phyloP scores from a whole-genome alignment of 148 eudicot species.

The Chenopodium quinoa region DNA sequence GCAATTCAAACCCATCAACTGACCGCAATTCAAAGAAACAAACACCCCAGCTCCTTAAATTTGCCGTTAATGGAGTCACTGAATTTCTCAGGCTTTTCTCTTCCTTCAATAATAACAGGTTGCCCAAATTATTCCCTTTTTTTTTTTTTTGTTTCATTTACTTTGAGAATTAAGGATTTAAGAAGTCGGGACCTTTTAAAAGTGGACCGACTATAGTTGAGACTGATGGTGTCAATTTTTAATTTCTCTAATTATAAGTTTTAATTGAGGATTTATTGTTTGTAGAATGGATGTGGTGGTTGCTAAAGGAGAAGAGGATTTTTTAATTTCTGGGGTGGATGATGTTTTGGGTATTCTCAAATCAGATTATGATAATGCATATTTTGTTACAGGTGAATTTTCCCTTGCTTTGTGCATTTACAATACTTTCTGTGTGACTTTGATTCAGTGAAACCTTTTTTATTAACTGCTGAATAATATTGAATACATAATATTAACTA shows the following conservation, averaged over 20 bases:
- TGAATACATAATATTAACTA: background rate
- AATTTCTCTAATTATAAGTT: slow-evolving; percentile 7
- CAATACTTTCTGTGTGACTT: background rate
- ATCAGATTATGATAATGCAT: slow-evolving; percentile 72
- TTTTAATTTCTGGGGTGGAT: slow-evolving; percentile 48
- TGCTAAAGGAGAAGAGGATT: slow-evolving; percentile 28
- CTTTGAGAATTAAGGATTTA: background rate
- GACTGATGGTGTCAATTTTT: background rate
- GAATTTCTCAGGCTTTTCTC: slow-evolving; percentile 61
- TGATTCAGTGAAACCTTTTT: background rate
- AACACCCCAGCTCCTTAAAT: slow-evolving; percentile 40
- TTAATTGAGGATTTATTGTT: background rate
- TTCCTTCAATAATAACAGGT: slow-evolving; percentile 29
- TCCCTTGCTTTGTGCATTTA: slow-evolving; percentile 11
- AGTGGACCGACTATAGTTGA: background rate
- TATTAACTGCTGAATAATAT: background rate
- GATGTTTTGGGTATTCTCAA: slow-evolving; percentile 57
- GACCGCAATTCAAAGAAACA: slow-evolving; percentile 21
- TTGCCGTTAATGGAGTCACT: slow-evolving; percentile 43
- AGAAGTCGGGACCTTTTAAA: background rate
- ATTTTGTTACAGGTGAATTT: slow-evolving; percentile 75
- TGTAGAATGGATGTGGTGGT: slow-evolving; percentile 41
- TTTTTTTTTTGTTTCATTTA: background rate
- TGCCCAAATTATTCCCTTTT: background rate
- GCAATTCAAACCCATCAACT: slow-evolving; percentile 26